phyloP scores from a whole-genome alignment of 225 moss, liverwort and hornwort genomes.

The Polytrichum formosum region DNA sequence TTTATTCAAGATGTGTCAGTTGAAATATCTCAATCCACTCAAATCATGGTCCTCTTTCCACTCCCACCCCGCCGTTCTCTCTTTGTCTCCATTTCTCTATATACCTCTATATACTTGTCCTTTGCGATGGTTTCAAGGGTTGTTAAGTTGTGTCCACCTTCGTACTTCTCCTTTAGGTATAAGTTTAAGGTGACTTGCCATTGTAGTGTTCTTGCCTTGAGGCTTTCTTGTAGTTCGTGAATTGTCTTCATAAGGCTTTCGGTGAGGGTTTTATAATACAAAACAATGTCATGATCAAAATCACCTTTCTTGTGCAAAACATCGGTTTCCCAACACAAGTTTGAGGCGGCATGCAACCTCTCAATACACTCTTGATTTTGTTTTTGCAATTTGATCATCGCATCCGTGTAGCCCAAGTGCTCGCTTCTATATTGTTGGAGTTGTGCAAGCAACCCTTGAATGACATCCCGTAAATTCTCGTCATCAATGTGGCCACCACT shows the following conservation, averaged over 20 bases:
- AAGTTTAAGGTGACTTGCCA: slow-evolving; percentile 26
- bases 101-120: slow-evolving; percentile 6
- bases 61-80: too few species aligned
- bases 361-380: too few species aligned
- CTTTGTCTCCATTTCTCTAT: not conserved
- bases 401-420: not conserved
- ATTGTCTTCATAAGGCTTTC: not conserved
- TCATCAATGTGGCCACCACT: too few species aligned
- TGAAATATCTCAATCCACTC: too few species aligned
- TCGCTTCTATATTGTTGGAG: not conserved
- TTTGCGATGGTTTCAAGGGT: slow-evolving; percentile 16
- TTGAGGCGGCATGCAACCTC: too few species aligned
- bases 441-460: not conserved
- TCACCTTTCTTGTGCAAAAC: not conserved
- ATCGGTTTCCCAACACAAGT: too few species aligned
- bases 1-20: too few species aligned
- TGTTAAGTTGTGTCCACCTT: slow-evolving; percentile 5
- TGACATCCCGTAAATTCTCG: not conserved
- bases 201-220: slow-evolving; percentile 16
- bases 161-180: slow-evolving; percentile 21
- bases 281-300: not conserved
- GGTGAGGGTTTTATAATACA: slow-evolving; percentile 1
- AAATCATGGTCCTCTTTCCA: not conserved
- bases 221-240: not conserved
- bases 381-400: too few species aligned